Conservation (phyloP, 257 asterid genomes). For the Jacaranda mimosifolia region DNA sequence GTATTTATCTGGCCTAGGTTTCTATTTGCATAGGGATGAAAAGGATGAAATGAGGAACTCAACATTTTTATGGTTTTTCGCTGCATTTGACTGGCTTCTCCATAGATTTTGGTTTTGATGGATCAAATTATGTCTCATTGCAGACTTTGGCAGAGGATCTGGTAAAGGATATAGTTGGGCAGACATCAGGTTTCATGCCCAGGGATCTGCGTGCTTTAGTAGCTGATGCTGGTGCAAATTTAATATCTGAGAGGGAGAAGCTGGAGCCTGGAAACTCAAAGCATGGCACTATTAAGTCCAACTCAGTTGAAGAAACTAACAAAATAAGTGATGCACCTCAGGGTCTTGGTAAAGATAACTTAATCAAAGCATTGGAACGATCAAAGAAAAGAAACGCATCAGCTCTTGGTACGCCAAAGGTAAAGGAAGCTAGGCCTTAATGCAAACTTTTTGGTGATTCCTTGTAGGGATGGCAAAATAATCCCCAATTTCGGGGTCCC, state of each 20-base stretch:
- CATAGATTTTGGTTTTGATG: slow-evolving; percentile 46
- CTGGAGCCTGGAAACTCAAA: slow-evolving; percentile 49
- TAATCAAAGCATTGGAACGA: slow-evolving; percentile 84
- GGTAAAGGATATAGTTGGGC: slow-evolving; percentile 87
- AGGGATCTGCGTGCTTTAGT: slow-evolving; percentile 85
- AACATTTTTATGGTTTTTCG: slow-evolving; percentile 23
- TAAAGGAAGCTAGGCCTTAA: slow-evolving; percentile 36
- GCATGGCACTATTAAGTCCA: slow-evolving; percentile 46
- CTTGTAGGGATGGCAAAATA: too few relatives aligned
- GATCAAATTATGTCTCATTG: slow-evolving; percentile 41
- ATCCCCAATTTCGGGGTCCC: too few relatives aligned
- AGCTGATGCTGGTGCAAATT: slow-evolving; percentile 88
- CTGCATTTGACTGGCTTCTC: slow-evolving; percentile 25
- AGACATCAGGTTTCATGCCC: slow-evolving; percentile 98
- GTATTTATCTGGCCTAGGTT: slow-evolving; percentile 12
- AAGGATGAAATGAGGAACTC: slow-evolving; percentile 17
- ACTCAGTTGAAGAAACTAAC: slow-evolving; percentile 43
- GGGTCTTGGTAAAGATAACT: slow-evolving; percentile 68
- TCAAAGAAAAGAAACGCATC: slow-evolving; percentile 96
- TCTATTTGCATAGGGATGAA: slow-evolving; percentile 17
- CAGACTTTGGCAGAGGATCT: slow-evolving; percentile 80
- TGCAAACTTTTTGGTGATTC: slow-evolving; percentile 19
- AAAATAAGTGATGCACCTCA: slow-evolving; percentile 45
- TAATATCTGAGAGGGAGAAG: slow-evolving; percentile 55
- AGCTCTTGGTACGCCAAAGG: slow-evolving; percentile 98